phyloP scores from a whole-genome alignment of 495 filamentous ascomycete genomes.

The Filosporella fistucella region DNA sequence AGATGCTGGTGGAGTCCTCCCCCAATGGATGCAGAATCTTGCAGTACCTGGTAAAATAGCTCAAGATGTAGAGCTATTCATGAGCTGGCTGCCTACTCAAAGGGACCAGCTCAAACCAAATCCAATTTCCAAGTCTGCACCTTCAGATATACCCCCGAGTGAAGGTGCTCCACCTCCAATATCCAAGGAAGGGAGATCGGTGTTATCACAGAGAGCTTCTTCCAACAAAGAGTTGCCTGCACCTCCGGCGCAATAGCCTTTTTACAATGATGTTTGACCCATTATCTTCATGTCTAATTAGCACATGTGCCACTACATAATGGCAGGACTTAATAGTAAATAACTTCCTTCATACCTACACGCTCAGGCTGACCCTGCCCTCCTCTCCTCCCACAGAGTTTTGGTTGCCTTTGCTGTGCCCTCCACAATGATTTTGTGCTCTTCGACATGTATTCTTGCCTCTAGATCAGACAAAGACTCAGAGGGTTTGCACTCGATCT shows the following conservation, averaged over 20 bases:
- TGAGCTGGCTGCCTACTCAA: conserved; percentile 52
- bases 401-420: conserved; percentile 55
- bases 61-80: conserved; percentile 67
- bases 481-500: conserved; percentile 65
- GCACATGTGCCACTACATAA: too few species aligned
- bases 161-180: conserved; percentile 5
- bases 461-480: conserved; percentile 64
- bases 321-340: too few species aligned
- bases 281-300: too few species aligned
- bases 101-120: conserved; percentile 12
- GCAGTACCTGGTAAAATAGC: conserved; percentile 61
- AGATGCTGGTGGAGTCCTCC: conserved; percentile 61
- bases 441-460: conserved; percentile 63
- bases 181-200: conserved; percentile 3
- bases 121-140: conserved; percentile 7
- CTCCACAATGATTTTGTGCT: conserved; percentile 67
- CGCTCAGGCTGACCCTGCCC: conserved; percentile 6
- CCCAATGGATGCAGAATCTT: conserved; percentile 61
- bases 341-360: conserved; percentile 2
- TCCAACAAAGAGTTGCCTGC: conserved; percentile 17
- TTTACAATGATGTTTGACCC: too few species aligned
- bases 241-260: neutral
- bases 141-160: conserved; percentile 5
- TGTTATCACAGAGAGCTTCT: neutral
- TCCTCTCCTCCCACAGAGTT: conserved; percentile 35